Base-by-base conservation (phyloP, 306 rosid genomes). In the Urtica urens region DNA sequence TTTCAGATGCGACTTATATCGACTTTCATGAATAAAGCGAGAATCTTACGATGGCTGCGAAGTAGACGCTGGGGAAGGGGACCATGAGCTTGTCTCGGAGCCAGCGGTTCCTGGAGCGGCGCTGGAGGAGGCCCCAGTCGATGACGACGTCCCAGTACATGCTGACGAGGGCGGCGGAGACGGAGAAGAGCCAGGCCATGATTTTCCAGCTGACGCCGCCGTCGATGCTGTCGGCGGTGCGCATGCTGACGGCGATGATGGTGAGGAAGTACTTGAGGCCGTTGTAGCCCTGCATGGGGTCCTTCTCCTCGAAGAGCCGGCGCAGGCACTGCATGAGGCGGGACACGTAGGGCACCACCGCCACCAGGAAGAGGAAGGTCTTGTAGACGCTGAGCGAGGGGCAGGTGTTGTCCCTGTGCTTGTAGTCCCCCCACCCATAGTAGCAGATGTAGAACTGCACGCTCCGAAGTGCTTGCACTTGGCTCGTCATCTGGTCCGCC, bases 401-500 rank as follows among this genome's bases (percentile, higher is more conserved):
- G 71, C 87, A 76, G 18, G 57, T 66, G 62, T 31, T 61, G 27
- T 39, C 0, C 55, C 94, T 67, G 12, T 3, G 60, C 40, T 68
- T 76, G 49, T 65, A 83, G 58, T 83, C 74, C 40, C 87, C 84
- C 82, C 74, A 60, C 33, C 64, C 87, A 30, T 79, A 79, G 49
- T 83, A 76, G 78, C 87, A 83, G 41, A 79, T 64, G 67, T 83
- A 83, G 74, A 83, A 79, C 47, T 51, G 70, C 45, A 76, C 37
- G 64, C 87, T 83, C 64, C 87, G 62, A 4, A 83, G 39, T 45
- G 94, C 84, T 73, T 79, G 78, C 46, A 70, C 85, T 83, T 82
- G 93, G 63, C 87, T 73, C 5, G 84, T 68, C 57, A 82, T 83
- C 70, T 82, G 87, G 48, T 78, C 84, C n/a, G 84, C 93, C 67